phyloP scores from a whole-genome alignment of 2,329 filamentous ascomycete species.

The Colletotrichum incanum region DNA sequence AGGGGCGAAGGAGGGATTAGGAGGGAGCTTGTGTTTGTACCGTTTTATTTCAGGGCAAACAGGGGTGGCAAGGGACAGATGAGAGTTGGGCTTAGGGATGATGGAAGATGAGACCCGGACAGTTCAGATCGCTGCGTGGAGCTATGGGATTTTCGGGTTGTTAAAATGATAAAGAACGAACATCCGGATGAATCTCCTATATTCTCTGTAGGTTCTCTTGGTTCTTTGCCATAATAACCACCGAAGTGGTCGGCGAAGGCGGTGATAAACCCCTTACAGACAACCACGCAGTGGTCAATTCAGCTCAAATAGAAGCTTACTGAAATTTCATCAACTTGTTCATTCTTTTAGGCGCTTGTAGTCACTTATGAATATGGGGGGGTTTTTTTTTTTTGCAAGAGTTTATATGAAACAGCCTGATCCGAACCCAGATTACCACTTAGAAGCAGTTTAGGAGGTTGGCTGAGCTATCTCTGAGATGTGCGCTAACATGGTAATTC shows the following conservation, averaged over 20 bases:
- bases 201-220: not conserved
- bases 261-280: not conserved
- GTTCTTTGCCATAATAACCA: not conserved
- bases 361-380: too few relatives aligned
- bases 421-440: too few relatives aligned
- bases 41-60: slow-evolving; percentile 70
- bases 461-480: too few relatives aligned
- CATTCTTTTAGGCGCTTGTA: not conserved
- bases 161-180: not conserved
- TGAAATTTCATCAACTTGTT: not conserved
- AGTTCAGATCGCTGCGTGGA: not conserved
- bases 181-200: not conserved
- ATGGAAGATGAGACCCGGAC: slow-evolving; percentile 7
- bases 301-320: not conserved
- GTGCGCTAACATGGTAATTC: too few relatives aligned
- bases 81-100: slow-evolving; percentile 60
- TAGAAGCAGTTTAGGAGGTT: too few relatives aligned
- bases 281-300: not conserved
- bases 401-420: too few relatives aligned
- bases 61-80: slow-evolving; percentile 68
- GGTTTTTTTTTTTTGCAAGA: too few relatives aligned
- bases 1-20: slow-evolving; percentile 40
- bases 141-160: not conserved
- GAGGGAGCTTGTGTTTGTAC: slow-evolving; percentile 64
- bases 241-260: not conserved